Evolutionary conservation across 805 yeast genomes (phyloP).

Genomic region (Metschnikowia koreensis): DNA sequence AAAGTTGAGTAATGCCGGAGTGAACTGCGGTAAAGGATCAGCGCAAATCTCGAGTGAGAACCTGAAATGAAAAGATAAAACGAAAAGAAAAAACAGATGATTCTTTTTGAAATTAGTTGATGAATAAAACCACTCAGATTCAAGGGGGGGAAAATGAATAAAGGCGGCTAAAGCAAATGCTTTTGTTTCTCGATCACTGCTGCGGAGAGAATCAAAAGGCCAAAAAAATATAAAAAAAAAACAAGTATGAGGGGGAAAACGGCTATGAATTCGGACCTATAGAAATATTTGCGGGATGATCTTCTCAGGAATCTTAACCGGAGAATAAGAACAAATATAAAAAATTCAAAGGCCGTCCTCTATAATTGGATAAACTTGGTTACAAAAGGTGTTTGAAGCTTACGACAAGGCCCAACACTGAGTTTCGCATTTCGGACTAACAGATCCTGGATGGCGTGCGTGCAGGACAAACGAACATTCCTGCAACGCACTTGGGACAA

Average conservation of each 20-base stretch:
- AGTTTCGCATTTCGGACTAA: conserved; percentile 9
- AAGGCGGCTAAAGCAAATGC: neutral
- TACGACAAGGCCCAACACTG: conserved; percentile 5
- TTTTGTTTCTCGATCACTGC: neutral
- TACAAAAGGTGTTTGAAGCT: conserved; percentile 5
- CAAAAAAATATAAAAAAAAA: too few relatives aligned
- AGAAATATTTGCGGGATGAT: neutral
- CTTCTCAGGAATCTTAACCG: neutral
- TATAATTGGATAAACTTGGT: neutral
- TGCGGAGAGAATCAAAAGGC: neutral
- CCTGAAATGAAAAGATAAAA: too few relatives aligned
- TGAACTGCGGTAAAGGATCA: neutral
- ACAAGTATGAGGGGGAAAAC: too few relatives aligned
- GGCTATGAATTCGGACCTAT: too few relatives aligned
- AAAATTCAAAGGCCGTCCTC: neutral
- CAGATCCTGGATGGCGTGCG: neutral
- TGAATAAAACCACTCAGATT: neutral
- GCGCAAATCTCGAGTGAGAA: too few relatives aligned
- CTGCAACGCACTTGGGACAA: neutral
- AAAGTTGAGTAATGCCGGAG: neutral
- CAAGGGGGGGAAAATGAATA: neutral
- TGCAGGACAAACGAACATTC: conserved; percentile 1
- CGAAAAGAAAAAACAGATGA: too few relatives aligned
- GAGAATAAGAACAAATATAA: neutral
- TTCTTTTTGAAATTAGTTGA: too few relatives aligned